Conservation (phyloP, 805 yeast species). For the Cyberlindnera galapagoensis region DNA sequence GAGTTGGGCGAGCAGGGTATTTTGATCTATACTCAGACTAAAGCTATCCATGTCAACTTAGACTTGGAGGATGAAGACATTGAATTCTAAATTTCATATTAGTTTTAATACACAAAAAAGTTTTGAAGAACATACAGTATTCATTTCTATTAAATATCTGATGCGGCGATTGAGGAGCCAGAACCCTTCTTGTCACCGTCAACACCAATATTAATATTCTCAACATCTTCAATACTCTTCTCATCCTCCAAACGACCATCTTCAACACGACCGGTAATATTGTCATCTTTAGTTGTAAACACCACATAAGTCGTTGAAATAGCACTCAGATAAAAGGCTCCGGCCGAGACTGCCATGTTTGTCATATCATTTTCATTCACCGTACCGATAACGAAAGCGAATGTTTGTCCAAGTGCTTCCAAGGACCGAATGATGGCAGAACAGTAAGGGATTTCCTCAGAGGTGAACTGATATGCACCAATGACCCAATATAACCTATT, state of each 20-base stretch:
- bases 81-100: neutral
- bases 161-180: too few relatives aligned
- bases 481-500: slow-evolving; percentile 24
- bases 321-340: slow-evolving; percentile 17
- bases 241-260: neutral
- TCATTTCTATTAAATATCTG: too few relatives aligned
- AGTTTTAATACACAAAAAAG: neutral
- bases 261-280: slow-evolving; percentile 18
- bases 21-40: slow-evolving; percentile 62
- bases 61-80: slow-evolving; percentile 27
- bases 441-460: slow-evolving; percentile 18
- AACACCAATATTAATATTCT: too few relatives aligned
- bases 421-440: slow-evolving; percentile 20
- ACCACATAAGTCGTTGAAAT: slow-evolving; percentile 8
- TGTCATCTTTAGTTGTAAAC: slow-evolving; percentile 6
- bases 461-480: slow-evolving; percentile 17
- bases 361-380: slow-evolving; percentile 21
- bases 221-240: neutral
- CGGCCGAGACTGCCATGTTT: slow-evolving; percentile 22
- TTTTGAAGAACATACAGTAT: neutral
- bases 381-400: slow-evolving; percentile 19
- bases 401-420: slow-evolving; percentile 20
- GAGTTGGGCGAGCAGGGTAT: slow-evolving; percentile 75
- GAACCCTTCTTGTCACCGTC: too few relatives aligned
- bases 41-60: slow-evolving; percentile 69